Percentiles rank a stretch among this genome's conserved stretches.
Evolutionary conservation across 495 filamentous ascomycete genomes (phyloP).

Genomic region (Aspergillus asperescens): DNA sequence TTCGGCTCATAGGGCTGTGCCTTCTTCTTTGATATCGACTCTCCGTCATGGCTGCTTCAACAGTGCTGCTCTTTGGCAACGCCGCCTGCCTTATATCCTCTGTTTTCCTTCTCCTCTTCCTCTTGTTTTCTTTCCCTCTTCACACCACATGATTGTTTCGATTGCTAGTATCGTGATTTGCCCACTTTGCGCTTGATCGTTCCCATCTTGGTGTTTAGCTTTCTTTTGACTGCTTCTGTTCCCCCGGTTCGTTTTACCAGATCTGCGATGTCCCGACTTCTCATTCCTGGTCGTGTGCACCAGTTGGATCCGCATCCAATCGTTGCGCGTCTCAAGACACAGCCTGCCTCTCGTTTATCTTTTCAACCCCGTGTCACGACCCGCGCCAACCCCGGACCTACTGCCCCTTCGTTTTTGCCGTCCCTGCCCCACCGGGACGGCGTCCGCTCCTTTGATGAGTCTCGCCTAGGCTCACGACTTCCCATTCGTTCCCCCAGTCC

Average conservation of each 20-base stretch:
- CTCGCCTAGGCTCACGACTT: constrained; percentile 13
- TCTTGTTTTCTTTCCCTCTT: constrained; percentile 7
- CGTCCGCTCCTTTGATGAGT: constrained; percentile 16
- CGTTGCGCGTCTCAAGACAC: constrained; percentile 13
- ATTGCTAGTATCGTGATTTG: constrained; percentile 19
- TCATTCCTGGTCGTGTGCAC: constrained; percentile 9
- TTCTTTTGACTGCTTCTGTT: not conserved
- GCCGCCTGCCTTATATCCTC: not conserved
- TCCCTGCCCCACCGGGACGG: constrained; percentile 3
- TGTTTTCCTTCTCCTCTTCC: constrained; percentile 5
- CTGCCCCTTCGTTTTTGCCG: constrained; percentile 11
- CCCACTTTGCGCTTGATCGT: constrained; percentile 9
- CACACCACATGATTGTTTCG: constrained; percentile 17
- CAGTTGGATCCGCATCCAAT: not conserved
- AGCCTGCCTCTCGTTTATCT: constrained; percentile 13
- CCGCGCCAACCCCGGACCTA: constrained; percentile 2
- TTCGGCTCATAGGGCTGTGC: no score
- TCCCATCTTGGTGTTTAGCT: constrained; percentile 8
- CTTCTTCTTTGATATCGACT: not conserved
- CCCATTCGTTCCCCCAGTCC: constrained; percentile 14
- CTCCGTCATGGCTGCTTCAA: not conserved
- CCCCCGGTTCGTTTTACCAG: not conserved
- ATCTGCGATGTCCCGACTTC: constrained; percentile 17
- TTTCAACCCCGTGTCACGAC: not conserved
- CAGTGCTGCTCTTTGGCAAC: not conserved